Conservation (phyloP, 192 early-diverging fungal genomes). For the Coemansia guatemalensis region DNA sequence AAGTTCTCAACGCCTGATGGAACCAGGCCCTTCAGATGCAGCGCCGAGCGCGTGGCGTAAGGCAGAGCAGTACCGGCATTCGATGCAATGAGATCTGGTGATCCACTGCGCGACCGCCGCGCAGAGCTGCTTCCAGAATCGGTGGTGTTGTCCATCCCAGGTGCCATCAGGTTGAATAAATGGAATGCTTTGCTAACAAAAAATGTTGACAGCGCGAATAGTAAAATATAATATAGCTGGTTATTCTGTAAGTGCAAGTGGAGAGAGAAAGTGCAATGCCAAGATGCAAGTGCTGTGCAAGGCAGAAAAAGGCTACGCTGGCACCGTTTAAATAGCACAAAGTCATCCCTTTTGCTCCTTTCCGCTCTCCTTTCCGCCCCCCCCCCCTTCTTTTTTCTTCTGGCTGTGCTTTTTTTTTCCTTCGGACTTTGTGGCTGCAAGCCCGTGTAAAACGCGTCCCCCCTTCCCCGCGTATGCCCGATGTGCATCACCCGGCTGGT, state of each 20-base stretch:
- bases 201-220: not conserved
- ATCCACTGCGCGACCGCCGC: slow-evolving; percentile 34
- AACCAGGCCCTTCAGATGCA: slow-evolving; percentile 67
- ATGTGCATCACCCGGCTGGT: slow-evolving; percentile 11
- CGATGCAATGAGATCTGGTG: slow-evolving; percentile 36
- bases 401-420: not conserved
- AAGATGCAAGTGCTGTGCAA: not conserved
- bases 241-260: not conserved
- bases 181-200: not conserved
- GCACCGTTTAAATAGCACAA: not conserved
- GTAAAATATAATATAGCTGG: not conserved
- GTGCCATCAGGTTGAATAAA: slow-evolving; percentile 2
- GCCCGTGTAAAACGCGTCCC: slow-evolving; percentile 1
- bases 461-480: slow-evolving; percentile 10
- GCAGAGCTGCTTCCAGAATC: slow-evolving; percentile 28
- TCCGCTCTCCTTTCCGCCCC: not conserved
- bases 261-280: not conserved
- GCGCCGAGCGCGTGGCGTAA: slow-evolving; percentile 51
- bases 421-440: slow-evolving; percentile 1
- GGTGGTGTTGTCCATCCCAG: slow-evolving; percentile 8
- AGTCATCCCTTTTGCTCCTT: not conserved
- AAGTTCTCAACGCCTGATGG: slow-evolving; percentile 74
- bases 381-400: not conserved
- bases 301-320: not conserved
- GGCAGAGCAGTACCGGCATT: slow-evolving; percentile 32